Base-by-base conservation (phyloP, 768 basidiomycete genomes). In the Agrocybe praecox region DNA sequence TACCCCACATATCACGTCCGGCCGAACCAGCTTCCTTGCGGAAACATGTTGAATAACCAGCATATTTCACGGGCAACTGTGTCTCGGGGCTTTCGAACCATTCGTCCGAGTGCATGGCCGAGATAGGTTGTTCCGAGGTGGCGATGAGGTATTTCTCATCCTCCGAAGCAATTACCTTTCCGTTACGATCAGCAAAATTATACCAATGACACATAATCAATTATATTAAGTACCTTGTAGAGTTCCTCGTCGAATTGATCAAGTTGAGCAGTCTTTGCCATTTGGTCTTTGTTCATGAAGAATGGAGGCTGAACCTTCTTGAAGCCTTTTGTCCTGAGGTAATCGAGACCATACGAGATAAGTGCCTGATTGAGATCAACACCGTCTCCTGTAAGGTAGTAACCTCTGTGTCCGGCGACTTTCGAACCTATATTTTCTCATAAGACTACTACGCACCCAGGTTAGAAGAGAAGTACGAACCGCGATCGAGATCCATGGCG, bases 101-200 rank as follows among this genome's bases (percentile, higher is more conserved):
- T 74, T 98, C 97, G 65, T 96, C 96, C 49, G 90, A 85, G 76
- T 98, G 94, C 72, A 87, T 91, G 5, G 93, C 92, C 7, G 97
- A 98, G 73, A 99, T 95, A 36, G 97, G 97, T 71, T 99, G 97
- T 74, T 99, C 97, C 46, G 94, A 96, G 49, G 97, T 99, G 5
- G 97, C 97, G 69, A 99, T 99, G 49, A 99, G 86, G 75, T 99
- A 99, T 72, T 98, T 98, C 71, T 98, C 96, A 66, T 97, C 94
- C 55, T 94, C 93, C 34, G 83, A 84, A 9, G 82, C 95, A 62
- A 93, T 90, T 53, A 96, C 90, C 92, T 91, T 56, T 21, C 18
- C 23, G 33, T 48, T 22, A 26, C 15, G 2, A 53, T 42, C 6
- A 32, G 32, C 17, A 15, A 19, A 2, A 22, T n/a, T 24, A 44